Evolutionary conservation across 495 filamentous ascomycete genomes (phyloP).

Genomic region (Podospora australis): DNA sequence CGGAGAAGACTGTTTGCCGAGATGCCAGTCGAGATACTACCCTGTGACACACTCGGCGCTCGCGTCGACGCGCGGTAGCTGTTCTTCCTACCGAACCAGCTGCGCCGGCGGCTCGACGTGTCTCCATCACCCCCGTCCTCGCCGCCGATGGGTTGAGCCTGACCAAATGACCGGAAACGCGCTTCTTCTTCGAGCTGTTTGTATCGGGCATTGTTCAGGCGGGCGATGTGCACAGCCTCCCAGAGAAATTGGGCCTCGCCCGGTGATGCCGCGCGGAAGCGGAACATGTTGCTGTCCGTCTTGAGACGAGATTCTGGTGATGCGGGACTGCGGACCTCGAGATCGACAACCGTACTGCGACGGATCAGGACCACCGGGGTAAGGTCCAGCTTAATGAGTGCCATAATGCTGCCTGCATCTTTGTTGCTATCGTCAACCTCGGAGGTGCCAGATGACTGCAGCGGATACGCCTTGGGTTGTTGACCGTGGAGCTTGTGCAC

Average conservation of each 20-base stretch:
- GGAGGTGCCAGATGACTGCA: conserved; percentile 30
- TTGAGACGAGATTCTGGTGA: conserved; percentile 67
- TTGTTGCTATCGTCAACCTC: conserved; percentile 34
- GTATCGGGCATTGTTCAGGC: conserved; percentile 83
- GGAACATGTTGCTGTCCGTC: conserved; percentile 56
- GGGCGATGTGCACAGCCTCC: conserved; percentile 70
- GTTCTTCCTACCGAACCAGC: conserved; percentile 54
- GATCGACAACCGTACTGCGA: conserved; percentile 83
- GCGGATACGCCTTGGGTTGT: conserved; percentile 35
- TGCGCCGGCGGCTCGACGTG: conserved; percentile 33
- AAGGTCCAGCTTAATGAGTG: conserved; percentile 72
- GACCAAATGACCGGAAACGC: conserved; percentile 43
- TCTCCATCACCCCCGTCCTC: conserved; percentile 34
- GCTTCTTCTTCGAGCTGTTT: conserved; percentile 67
- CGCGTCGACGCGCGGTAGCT: conserved; percentile 51
- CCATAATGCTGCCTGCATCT: conserved; percentile 34
- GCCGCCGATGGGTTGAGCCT: conserved; percentile 23
- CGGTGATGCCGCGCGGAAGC: conserved; percentile 70
- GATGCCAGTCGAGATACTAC: conserved; percentile 48
- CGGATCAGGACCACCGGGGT: conserved; percentile 84
- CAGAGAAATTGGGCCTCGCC: conserved; percentile 79
- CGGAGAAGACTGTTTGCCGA: conserved; percentile 71
- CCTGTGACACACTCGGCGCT: conserved; percentile 40
- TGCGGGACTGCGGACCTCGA: conserved; percentile 82
- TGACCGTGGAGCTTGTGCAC: conserved; percentile 60